Evolutionary conservation across 1,139 yeast genomes (phyloP), one percentile per base, ranked within the genome.

Genomic region (Sugiyamaella neomexicana): DNA sequence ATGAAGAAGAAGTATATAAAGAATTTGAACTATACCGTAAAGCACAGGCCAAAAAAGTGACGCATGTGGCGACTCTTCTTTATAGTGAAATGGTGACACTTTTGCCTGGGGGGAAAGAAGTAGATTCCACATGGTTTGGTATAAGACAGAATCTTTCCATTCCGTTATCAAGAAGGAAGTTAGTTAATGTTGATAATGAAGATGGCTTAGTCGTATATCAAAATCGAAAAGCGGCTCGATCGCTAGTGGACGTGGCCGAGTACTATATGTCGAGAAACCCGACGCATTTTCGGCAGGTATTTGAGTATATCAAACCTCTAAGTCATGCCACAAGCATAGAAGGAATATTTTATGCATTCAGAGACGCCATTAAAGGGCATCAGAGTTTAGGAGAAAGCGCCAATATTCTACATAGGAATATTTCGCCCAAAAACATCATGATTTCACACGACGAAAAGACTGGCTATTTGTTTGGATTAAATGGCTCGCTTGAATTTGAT

Each of bases 311-410:
- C 32, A 53, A 53, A 20, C 55, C 55, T 1, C 37, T 46, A 38
- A 34, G 42, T 31, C 41, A 48, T 8, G 52, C 50, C 12, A 36
- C 46, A 6, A 38, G 41, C 17, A 10, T 53, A 7, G 17, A 31
- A 27, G 53, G 50, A 8, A 43, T 48, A 12, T 48, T 32, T 12
- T 39, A 27, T 31, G 55, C 53, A 16, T 42, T 53, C 15, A 38
- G 55, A n/a, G 55, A 48, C 16, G 55, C 55, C 12, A 48, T 53
- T 2, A 43, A 38, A 25, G 45, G 50, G 5, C 52, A 48, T 41
- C 50, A 41, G 15, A 27, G 36, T 13, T 16, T 53, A 25, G 43
- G 43, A 8, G 41, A 48, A 29, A 44, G 20, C 9, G 55, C 53
- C 16, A 25, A 52, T 27, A 38, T 53, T 15, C 31, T 53, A 23